Evolutionary conservation across 2,329 filamentous ascomycete species (phyloP).

Genomic region (Nannizzia gypsea): DNA sequence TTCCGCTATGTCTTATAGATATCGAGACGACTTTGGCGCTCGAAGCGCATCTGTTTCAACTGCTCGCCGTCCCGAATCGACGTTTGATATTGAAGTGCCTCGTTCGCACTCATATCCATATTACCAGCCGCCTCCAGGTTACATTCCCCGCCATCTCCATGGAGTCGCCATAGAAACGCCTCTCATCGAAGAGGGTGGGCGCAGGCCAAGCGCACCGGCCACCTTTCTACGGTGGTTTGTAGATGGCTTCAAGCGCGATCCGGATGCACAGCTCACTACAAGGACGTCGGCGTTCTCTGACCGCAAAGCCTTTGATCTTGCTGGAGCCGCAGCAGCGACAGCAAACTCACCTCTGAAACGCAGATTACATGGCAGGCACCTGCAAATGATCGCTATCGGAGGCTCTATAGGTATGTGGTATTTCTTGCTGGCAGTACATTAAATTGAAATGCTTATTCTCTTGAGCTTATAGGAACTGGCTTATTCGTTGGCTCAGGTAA

Average conservation of each 20-base stretch:
- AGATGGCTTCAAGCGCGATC: constrained; percentile 23
- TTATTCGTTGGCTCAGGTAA: constrained; percentile 32
- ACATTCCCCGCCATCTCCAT: neutral
- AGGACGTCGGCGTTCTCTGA: constrained; percentile 13
- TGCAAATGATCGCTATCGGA: constrained; percentile 49
- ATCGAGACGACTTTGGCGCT: neutral
- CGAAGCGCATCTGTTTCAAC: neutral
- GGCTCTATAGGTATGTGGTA: constrained; percentile 39
- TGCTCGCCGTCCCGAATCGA: neutral
- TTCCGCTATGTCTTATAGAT: neutral
- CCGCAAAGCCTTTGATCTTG: constrained; percentile 18
- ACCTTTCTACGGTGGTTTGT: constrained; percentile 16
- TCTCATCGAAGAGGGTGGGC: constrained; percentile 1
- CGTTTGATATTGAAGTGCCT: neutral
- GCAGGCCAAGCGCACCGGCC: constrained; percentile 1
- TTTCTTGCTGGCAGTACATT: neutral
- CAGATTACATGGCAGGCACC: constrained; percentile 41
- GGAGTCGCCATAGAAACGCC: neutral
- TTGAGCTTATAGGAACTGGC: constrained; percentile 26
- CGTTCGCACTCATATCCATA: constrained; percentile 1
- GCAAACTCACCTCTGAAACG: constrained; percentile 20
- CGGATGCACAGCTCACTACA: constrained; percentile 16
- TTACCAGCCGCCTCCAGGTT: neutral
- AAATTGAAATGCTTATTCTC: neutral
- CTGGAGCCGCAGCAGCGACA: constrained; percentile 20